These are phyloP conservation scores for Amesomyces nigricolor DNA, from an alignment of 2,329 filamentous ascomycete genomes.

Conservation along the genomic window DNA sequence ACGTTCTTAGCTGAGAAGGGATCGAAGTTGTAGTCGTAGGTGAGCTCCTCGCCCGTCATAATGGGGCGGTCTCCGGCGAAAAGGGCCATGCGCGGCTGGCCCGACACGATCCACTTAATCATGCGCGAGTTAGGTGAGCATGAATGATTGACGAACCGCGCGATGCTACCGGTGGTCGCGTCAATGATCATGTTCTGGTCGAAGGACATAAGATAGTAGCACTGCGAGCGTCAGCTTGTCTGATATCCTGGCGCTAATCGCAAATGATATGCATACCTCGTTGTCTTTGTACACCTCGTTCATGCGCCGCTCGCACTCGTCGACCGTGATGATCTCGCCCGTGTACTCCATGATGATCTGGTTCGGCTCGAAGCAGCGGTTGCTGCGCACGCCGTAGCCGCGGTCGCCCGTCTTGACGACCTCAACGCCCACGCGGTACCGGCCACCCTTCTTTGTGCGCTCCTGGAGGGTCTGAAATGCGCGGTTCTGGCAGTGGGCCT, in stretches of 20 bases:
- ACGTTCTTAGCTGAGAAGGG: constrained; percentile 65
- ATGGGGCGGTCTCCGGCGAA: constrained; percentile 89
- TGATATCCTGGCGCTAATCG: constrained; percentile 4
- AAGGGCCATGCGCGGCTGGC: constrained; percentile 91
- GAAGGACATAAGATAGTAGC: constrained; percentile 98
- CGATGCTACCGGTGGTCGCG: constrained; percentile 90
- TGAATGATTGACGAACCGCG: constrained; percentile 96
- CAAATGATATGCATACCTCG: constrained; percentile 53
- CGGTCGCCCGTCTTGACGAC: constrained; percentile 86
- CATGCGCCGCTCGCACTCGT: constrained; percentile 91
- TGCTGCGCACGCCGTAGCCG: constrained; percentile 87
- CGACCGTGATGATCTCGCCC: constrained; percentile 93
- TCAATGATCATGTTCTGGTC: constrained; percentile 99
- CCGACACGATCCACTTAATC: constrained; percentile 95
- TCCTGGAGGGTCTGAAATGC: constrained; percentile 75
- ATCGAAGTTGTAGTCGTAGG: constrained; percentile 81
- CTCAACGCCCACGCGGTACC: constrained; percentile 89
- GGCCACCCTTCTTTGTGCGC: constrained; percentile 70
- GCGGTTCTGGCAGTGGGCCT: constrained; percentile 74
- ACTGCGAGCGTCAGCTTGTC: constrained; percentile 45
- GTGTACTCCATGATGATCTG: constrained; percentile 99
- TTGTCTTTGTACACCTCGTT: constrained; percentile 90
- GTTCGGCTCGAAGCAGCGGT: constrained; percentile 76
- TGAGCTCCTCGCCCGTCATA: constrained; percentile 91
- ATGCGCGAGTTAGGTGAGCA: constrained; percentile 95